Conservation (phyloP, 305 asterid genomes). For the Solanum hybrid region DNA sequence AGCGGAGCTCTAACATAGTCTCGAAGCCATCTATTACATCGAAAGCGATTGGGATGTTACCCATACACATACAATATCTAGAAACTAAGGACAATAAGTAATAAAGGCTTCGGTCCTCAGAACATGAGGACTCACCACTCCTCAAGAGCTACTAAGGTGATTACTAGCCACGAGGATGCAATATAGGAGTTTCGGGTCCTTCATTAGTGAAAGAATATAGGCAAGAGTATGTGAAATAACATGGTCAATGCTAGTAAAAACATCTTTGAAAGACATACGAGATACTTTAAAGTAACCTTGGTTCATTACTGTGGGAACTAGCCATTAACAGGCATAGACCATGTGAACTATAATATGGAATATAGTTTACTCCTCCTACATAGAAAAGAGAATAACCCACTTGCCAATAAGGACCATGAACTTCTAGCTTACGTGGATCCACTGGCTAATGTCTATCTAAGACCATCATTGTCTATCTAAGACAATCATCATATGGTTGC, state of each 20-base stretch:
- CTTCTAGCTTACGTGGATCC: background rate
- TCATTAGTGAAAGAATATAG: background rate
- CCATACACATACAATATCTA: background rate
- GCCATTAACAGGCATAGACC: background rate
- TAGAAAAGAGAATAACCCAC: background rate
- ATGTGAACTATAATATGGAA: background rate
- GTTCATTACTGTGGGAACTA: background rate
- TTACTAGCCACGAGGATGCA: background rate
- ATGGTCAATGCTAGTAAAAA: background rate
- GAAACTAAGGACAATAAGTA: background rate
- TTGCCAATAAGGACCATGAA: background rate
- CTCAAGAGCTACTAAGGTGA: background rate
- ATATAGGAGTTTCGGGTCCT: background rate
- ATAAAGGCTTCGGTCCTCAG: background rate
- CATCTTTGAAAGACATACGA: background rate
- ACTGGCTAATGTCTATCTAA: background rate
- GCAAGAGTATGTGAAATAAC: background rate
- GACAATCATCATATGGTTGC: background rate
- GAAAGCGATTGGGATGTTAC: background rate
- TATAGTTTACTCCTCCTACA: background rate
- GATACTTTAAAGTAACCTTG: background rate
- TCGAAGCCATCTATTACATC: background rate
- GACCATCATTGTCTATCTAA: no score
- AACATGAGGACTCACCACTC: background rate
- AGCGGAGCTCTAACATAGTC: background rate